A percentile compares a stretch with the other conserved stretches of the same genome.
These are phyloP conservation scores for Colletotrichum sp. DNA, from an alignment of 2,329 filamentous ascomycete genomes.

Conservation along the genomic window DNA sequence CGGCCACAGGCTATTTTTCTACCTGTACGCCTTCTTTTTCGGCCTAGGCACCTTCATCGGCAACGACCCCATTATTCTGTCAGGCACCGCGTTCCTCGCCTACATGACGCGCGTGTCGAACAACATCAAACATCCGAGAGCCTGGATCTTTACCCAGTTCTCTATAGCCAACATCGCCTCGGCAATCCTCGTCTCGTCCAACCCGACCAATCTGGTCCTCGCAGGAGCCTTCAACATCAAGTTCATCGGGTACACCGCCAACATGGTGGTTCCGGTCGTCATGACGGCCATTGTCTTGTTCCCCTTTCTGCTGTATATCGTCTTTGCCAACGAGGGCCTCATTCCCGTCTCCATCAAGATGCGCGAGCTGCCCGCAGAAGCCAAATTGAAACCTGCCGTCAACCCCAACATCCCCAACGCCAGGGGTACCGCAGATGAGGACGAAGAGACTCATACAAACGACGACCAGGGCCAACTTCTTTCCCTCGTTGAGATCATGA, in stretches of 20 bases:
- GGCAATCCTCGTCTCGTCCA: conserved; percentile 78
- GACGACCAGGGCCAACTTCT: conserved; percentile 59
- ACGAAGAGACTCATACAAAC: conserved; percentile 39
- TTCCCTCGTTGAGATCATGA: conserved; percentile 75
- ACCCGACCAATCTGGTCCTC: conserved; percentile 77
- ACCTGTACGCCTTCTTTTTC: conserved; percentile 77
- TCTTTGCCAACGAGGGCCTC: conserved; percentile 68
- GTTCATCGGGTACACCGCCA: conserved; percentile 77
- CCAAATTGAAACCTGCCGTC: conserved; percentile 57
- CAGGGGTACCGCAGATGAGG: conserved; percentile 58
- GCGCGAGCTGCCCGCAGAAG: conserved; percentile 68
- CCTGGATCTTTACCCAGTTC: conserved; percentile 78
- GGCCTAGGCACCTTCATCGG: conserved; percentile 70
- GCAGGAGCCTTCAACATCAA: conserved; percentile 75
- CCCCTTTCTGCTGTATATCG: conserved; percentile 71
- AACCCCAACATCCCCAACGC: conserved; percentile 77
- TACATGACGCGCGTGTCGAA: conserved; percentile 79
- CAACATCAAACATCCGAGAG: conserved; percentile 72
- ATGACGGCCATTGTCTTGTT: conserved; percentile 72
- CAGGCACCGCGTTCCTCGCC: conserved; percentile 75
- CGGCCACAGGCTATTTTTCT: conserved; percentile 74
- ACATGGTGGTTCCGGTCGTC: conserved; percentile 76
- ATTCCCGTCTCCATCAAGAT: conserved; percentile 72
- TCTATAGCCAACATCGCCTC: conserved; percentile 76
- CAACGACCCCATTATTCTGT: conserved; percentile 78